These are phyloP conservation scores for Ballota nigra DNA, from an alignment of 257 asterid genomes.

Conservation along the genomic window DNA sequence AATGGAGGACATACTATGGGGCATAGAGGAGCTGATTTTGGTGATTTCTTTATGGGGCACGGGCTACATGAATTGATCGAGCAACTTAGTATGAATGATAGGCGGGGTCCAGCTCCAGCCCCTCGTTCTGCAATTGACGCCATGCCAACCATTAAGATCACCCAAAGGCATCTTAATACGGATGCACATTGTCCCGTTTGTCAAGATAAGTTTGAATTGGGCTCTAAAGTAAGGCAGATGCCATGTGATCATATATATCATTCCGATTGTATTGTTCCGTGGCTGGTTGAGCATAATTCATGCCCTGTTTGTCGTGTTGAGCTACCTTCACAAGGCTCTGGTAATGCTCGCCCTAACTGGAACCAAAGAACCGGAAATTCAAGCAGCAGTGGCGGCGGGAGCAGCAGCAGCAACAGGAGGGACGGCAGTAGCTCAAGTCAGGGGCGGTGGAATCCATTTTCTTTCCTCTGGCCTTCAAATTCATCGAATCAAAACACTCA, in stretches of 20 bases:
- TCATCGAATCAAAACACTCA: slow-evolving; percentile 46
- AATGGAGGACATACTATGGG: slow-evolving; percentile 31
- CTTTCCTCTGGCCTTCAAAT: slow-evolving; percentile 69
- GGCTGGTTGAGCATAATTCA: slow-evolving; percentile 71
- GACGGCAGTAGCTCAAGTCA: slow-evolving; percentile 44
- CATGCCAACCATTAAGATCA: slow-evolving; percentile 60
- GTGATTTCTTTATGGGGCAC: slow-evolving; percentile 40
- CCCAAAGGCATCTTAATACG: slow-evolving; percentile 50
- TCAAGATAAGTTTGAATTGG: slow-evolving; percentile 60
- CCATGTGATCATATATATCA: slow-evolving; percentile 77
- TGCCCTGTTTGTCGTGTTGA: slow-evolving; percentile 78
- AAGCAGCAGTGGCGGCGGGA: slow-evolving; percentile 28
- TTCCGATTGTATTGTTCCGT: slow-evolving; percentile 70
- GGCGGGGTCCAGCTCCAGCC: slow-evolving; percentile 61
- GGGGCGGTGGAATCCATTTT: slow-evolving; percentile 79
- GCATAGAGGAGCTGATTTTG: slow-evolving; percentile 35
- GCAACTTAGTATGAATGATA: slow-evolving; percentile 42
- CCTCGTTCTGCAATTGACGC: slow-evolving; percentile 72
- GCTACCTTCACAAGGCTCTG: slow-evolving; percentile 48
- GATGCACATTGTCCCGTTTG: slow-evolving; percentile 76
- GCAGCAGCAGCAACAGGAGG: slow-evolving; percentile 33
- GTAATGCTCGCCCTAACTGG: slow-evolving; percentile 31
- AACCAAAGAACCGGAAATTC: slow-evolving; percentile 34
- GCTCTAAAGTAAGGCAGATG: slow-evolving; percentile 69
- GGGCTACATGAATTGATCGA: slow-evolving; percentile 46